Conservation (phyloP, 2,329 filamentous ascomycete genomes). For the Colletotrichum lupini region DNA sequence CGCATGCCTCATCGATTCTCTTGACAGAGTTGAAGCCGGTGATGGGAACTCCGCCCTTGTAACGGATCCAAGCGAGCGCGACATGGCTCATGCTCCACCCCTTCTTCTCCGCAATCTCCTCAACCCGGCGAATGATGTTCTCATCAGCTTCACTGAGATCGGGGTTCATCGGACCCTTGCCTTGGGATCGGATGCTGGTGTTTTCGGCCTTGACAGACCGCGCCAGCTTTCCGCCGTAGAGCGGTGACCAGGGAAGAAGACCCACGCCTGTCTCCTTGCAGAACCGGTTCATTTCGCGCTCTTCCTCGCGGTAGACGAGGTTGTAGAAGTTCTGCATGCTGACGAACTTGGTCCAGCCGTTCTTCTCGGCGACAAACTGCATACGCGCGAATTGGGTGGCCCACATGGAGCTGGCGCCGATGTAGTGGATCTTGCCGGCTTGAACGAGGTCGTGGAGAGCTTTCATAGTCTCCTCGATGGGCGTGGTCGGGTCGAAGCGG, state of each 20-base stretch:
- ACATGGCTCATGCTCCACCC: constrained; percentile 33
- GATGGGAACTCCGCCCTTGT: constrained; percentile 27
- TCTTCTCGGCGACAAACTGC: constrained; percentile 62
- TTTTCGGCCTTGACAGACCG: constrained; percentile 1
- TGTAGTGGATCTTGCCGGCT: constrained; percentile 60
- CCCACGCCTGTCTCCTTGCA: constrained; percentile 54
- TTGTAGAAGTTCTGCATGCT: constrained; percentile 69
- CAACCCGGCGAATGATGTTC: constrained; percentile 27
- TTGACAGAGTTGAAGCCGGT: constrained; percentile 30
- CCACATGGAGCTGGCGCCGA: constrained; percentile 35
- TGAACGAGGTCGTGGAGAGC: constrained; percentile 69
- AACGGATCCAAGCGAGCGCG: constrained; percentile 25
- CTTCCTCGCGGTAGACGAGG: constrained; percentile 69
- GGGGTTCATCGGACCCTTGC: background rate
- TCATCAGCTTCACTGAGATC: constrained; percentile 11
- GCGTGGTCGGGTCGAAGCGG: constrained; percentile 63
- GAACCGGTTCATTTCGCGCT: constrained; percentile 54
- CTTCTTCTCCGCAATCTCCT: constrained; percentile 31
- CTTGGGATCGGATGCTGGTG: constrained; percentile 2
- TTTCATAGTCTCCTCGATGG: constrained; percentile 69
- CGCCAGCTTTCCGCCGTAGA: constrained; percentile 22
- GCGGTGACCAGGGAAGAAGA: constrained; percentile 38
- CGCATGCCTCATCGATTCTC: constrained; percentile 30
- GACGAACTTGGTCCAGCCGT: constrained; percentile 68
- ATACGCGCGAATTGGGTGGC: constrained; percentile 43